Evolutionary conservation across 345 rosid genomes (phyloP), one percentile per base, ranked within the genome.

Genomic region (Eucalyptus melliodora): DNA sequence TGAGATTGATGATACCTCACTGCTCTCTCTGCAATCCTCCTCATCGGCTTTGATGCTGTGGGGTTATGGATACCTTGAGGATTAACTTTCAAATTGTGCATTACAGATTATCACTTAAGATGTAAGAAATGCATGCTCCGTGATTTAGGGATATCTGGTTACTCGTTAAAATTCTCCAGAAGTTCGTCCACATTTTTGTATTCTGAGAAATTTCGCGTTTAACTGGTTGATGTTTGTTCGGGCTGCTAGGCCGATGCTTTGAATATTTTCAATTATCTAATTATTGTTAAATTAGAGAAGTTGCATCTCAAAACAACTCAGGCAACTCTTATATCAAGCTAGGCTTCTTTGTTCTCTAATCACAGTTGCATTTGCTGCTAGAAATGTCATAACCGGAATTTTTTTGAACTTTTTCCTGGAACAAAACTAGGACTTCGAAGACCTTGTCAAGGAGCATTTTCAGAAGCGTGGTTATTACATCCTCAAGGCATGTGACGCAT

Each of bases 401-500:
- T 19, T 8, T 42, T 83, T 26, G 55, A 19, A 83, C 47, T 69
- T 30, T 77, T 40, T 26, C 45, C 55, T 47, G 82, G 50, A 27
- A 87, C 24, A 49, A 23, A 55, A 56, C 30, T 82, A 98, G 99
- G 99, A 94, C 93, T 98, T 98, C 80, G 96, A 94, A 90, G 98
- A 92, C 85, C 96, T 96, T 45, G 89, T 98, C 87, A 95, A 92
- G 87, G 97, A 94, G 65, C 99, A 97, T 92, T 98, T 97, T 94
- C 94, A 91, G 92, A 94, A 90, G 89, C 99, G 99, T 0, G 99
- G 99, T 13, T 92, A 92, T 90, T 95, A 95, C 94, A 94, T 98
- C 91, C 97, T 98, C 86, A 97, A 94, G 93, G 99, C 99, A 47
- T 97, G 99, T 87, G 96, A 96, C 89, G 96, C 99, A 16, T 97